These are phyloP conservation scores for Arthrobotrys iridis DNA, from an alignment of 2,329 filamentous ascomycete genomes.

Conservation along the genomic window DNA sequence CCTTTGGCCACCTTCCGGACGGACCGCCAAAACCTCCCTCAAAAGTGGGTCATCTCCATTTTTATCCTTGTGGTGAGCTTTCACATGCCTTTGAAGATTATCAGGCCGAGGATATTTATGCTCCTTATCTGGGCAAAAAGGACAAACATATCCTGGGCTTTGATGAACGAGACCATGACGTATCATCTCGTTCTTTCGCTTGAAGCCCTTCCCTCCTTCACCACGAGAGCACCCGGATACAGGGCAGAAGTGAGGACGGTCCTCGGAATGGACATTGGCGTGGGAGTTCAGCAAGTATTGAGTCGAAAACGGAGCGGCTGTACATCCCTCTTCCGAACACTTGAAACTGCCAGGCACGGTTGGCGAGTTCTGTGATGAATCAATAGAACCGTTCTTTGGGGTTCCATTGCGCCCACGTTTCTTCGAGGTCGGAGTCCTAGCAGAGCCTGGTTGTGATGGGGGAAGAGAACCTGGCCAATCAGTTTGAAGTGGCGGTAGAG, in stretches of 20 bases:
- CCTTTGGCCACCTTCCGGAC: constrained; percentile 83
- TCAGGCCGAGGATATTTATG: constrained; percentile 95
- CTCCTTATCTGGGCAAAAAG: constrained; percentile 91
- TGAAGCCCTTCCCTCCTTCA: constrained; percentile 74
- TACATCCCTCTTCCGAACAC: constrained; percentile 69
- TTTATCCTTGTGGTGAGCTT: constrained; percentile 89
- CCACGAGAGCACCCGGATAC: constrained; percentile 72
- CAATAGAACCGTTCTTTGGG: constrained; percentile 43
- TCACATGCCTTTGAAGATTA: constrained; percentile 93
- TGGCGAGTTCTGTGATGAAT: constrained; percentile 44
- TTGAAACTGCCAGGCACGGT: constrained; percentile 55
- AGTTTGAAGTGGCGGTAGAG: constrained; percentile 44
- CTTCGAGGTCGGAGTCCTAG: constrained; percentile 47
- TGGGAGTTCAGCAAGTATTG: constrained; percentile 80
- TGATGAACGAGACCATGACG: constrained; percentile 87
- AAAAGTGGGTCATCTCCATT: constrained; percentile 85
- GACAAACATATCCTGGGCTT: constrained; percentile 93
- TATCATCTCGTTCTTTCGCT: constrained; percentile 79
- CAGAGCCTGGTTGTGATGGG: constrained; percentile 33
- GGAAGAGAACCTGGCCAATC: constrained; percentile 35
- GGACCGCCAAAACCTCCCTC: constrained; percentile 83
- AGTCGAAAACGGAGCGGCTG: constrained; percentile 78
- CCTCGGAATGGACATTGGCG: constrained; percentile 75
- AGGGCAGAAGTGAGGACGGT: constrained; percentile 73
- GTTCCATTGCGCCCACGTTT: constrained; percentile 48